phyloP scores from a whole-genome alignment of 805 yeast species.

The Hanseniaspora nectarophila region DNA sequence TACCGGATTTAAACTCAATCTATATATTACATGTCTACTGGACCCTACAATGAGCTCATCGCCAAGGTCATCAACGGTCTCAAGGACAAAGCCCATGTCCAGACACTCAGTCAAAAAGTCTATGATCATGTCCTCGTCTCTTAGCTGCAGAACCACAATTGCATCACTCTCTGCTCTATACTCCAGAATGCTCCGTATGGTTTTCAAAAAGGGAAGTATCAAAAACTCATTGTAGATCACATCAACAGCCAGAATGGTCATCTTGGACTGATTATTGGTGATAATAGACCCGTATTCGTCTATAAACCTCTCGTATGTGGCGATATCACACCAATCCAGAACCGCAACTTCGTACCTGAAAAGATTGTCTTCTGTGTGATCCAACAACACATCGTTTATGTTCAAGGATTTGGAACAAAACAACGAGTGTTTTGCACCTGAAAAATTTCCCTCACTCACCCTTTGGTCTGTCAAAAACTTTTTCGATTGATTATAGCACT shows the following conservation, averaged over 20 bases:
- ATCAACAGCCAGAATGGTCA: constrained; percentile 28
- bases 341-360: constrained; percentile 19
- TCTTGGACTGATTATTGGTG: not conserved
- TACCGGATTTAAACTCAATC: not conserved
- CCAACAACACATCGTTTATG: not conserved
- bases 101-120: constrained; percentile 24
- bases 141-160: constrained; percentile 26
- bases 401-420: constrained; percentile 11
- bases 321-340: constrained; percentile 24
- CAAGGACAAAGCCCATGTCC: constrained; percentile 17
- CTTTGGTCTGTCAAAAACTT: constrained; percentile 10
- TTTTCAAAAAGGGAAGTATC: constrained; percentile 25
- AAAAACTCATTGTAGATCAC: constrained; percentile 29
- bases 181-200: constrained; percentile 15
- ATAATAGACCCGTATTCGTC: not conserved
- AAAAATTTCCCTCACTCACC: not conserved
- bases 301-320: not conserved
- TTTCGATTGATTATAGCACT: constrained; percentile 18
- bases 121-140: constrained; percentile 25
- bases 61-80: constrained; percentile 17
- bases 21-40: constrained; percentile 7
- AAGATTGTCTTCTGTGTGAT: constrained; percentile 1
- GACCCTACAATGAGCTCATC: not conserved
- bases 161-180: constrained; percentile 13
- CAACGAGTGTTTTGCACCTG: not conserved